Base-by-base conservation (phyloP, 768 basidiomycete species). In the Astraeus odoratus region DNA sequence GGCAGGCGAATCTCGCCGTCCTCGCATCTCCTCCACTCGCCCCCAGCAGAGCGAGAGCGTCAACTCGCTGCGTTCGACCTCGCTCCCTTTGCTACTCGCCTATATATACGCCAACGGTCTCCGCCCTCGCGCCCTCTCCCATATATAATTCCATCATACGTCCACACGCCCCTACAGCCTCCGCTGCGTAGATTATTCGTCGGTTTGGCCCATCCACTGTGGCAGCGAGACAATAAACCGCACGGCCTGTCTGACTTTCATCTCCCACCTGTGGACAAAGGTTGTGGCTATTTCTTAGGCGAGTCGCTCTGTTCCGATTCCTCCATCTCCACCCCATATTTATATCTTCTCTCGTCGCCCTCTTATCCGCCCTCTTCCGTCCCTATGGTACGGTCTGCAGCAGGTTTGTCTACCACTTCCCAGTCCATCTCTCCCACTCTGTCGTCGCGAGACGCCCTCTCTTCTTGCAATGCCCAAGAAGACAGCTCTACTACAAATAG, bases 401-500 rank as follows among this genome's bases (percentile, higher is more conserved):
- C 60, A 46, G 51, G 44, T 22, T 42, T 37, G 24, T 54, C 57
- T 50, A 30, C 51, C 31, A 48, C 53, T 23, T 53, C 57, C 22
- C 42, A 39, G n/a, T 51, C 50, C 9, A 34, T 49, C 40, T 64
- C 60, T 24, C 51, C 60, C 53, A 61, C 56, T 29, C 60, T 65
- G 50, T 63, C 61, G 37, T 63, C 61, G 6, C 61, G 46, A 45
- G 61, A 51, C 59, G 52, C 50, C 18, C 55, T 65, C 43, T 59
- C 60, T n/a, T 49, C 57, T 36, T 63, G 64, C 55, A 54, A 63
- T 55, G 64, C 31, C 15, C 61, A 51, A 33, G 59, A 63, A 50
- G 61, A 59, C 51, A 12, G 33, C 35, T 53, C 58, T 49, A 55
- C 61, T 23, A 49, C 52, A 37, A 56, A 63, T 33, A 64, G 61